Conservation (phyloP, 2,329 filamentous ascomycete species). For the Penicillium decumbens region DNA sequence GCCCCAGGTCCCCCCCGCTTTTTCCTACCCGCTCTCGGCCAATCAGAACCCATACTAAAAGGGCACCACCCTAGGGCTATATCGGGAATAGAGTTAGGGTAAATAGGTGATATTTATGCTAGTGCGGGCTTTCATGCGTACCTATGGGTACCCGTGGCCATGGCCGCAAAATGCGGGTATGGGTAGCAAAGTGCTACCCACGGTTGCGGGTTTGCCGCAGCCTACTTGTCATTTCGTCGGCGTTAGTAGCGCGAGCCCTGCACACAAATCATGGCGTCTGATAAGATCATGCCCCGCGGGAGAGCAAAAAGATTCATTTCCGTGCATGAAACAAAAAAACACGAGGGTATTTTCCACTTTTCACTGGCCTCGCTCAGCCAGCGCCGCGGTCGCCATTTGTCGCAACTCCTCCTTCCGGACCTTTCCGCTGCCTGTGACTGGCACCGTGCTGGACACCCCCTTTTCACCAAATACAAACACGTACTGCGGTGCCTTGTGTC, state of each 20-base stretch:
- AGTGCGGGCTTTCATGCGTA: no score
- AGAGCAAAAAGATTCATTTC: background rate
- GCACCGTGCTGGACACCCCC: constrained; percentile 51
- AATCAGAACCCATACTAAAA: no score
- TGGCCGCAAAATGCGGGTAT: no score
- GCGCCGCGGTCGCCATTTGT: constrained; percentile 42
- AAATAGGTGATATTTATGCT: no score
- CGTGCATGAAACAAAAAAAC: background rate
- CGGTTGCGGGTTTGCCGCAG: no score
- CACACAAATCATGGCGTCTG: background rate
- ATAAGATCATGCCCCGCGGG: constrained; percentile 1
- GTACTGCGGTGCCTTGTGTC: constrained; percentile 65
- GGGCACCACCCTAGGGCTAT: no score
- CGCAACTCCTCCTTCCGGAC: constrained; percentile 59
- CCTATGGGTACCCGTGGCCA: no score
- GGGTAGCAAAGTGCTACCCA: no score
- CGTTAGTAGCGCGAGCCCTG: constrained; percentile 1
- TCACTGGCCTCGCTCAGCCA: constrained; percentile 31
- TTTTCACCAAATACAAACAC: constrained; percentile 70
- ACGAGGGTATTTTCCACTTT: background rate
- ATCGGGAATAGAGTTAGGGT: no score
- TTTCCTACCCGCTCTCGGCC: no score
- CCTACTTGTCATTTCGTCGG: constrained; percentile 7
- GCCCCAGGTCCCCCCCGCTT: no score
- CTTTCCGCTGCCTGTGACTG: constrained; percentile 68